Evolutionary conservation across 257 asterid genomes (phyloP).

Genomic region (Misopates orontium): DNA sequence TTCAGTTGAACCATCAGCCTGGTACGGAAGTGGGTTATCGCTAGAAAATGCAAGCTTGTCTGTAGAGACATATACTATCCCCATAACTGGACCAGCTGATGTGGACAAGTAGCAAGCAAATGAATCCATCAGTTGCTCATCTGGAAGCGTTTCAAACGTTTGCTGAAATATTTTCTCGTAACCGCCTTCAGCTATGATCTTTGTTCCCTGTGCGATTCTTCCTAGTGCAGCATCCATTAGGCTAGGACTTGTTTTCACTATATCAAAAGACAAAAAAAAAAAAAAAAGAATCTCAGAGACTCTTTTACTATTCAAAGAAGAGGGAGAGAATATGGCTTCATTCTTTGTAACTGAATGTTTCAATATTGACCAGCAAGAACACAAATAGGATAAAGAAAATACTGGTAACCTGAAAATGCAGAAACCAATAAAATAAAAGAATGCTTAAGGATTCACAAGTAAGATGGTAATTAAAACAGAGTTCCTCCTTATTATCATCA

Average conservation of each 20-base stretch:
- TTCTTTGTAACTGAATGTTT: too few species aligned
- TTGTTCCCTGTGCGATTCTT: constrained; percentile 96
- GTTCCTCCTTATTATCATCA: too few species aligned
- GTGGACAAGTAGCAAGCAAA: constrained; percentile 94
- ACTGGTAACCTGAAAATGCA: too few species aligned
- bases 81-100: constrained; percentile 99
- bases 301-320: background rate
- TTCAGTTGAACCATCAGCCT: constrained; percentile 70
- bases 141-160: constrained; percentile 90
- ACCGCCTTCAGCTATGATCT: constrained; percentile 97
- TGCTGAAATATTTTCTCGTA: constrained; percentile 90
- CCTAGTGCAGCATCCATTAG: constrained; percentile 94
- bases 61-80: constrained; percentile 75
- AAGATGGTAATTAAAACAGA: too few species aligned
- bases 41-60: constrained; percentile 93
- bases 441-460: too few species aligned
- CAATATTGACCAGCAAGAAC: too few species aligned
- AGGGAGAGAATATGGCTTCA: too few species aligned
- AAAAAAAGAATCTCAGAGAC: constrained; percentile 1
- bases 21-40: constrained; percentile 83
- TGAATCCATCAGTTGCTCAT: constrained; percentile 80
- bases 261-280: constrained; percentile 18
- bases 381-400: too few species aligned
- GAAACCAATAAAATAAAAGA: too few species aligned
- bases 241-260: constrained; percentile 98